Percentiles rank a stretch among this genome's conserved stretches.
Conservation (phyloP, 1,284 basidiomycete species). For the Pseudozyma tsukubaensis region DNA sequence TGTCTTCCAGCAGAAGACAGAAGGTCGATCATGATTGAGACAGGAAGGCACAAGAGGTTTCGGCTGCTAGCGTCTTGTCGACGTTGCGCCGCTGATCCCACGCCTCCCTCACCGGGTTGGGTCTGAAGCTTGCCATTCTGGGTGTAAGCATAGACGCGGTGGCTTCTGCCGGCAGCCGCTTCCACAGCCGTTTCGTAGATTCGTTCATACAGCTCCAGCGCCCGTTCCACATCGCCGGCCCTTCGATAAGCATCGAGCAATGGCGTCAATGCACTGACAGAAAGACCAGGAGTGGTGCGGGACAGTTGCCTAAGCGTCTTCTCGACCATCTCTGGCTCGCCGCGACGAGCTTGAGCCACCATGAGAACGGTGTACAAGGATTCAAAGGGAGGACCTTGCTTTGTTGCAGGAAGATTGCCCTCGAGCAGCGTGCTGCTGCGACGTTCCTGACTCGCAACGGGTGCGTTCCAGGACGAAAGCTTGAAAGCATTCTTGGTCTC, state of each 20-base stretch:
- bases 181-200: conserved; percentile 74
- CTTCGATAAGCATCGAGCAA: conserved; percentile 82
- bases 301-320: conserved; percentile 75
- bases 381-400: conserved; percentile 42
- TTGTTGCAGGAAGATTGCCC: conserved; percentile 1
- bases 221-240: conserved; percentile 74
- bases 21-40: conserved; percentile 86
- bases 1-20: conserved; percentile 72
- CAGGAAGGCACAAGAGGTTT: conserved; percentile 79
- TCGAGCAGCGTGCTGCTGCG: not conserved
- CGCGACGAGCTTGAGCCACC: conserved; percentile 73
- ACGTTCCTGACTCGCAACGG: not conserved
- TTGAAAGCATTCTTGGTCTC: conserved; percentile 26
- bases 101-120: too few relatives aligned
- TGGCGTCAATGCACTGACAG: conserved; percentile 76
- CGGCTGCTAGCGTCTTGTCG: conserved; percentile 60
- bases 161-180: conserved; percentile 33
- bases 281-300: conserved; percentile 73
- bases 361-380: conserved; percentile 77
- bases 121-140: not conserved
- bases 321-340: conserved; percentile 74
- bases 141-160: conserved; percentile 39
- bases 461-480: conserved; percentile 13
- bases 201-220: conserved; percentile 78
- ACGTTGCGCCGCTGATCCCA: too few relatives aligned